These are phyloP conservation scores for Aspergillus hancockii DNA, from an alignment of 495 filamentous ascomycete genomes.

Conservation along the genomic window DNA sequence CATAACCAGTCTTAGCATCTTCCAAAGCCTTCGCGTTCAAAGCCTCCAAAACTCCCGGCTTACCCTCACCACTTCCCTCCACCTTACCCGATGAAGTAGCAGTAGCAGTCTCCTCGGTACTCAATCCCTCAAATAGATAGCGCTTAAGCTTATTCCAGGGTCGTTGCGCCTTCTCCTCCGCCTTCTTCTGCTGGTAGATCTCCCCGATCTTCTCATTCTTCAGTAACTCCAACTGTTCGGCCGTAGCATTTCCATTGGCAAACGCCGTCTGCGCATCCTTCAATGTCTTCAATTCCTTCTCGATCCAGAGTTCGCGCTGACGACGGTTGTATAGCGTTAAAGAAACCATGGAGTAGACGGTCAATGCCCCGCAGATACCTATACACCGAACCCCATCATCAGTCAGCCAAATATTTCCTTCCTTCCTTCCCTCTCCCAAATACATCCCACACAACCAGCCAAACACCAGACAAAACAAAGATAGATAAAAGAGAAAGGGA, in stretches of 20 bases:
- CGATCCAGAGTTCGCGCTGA: slow-evolving; percentile 64
- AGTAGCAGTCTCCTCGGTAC: slow-evolving; percentile 45
- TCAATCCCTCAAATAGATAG: slow-evolving; percentile 48
- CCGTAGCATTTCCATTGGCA: slow-evolving; percentile 62
- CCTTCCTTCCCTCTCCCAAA: not conserved
- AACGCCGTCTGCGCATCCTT: slow-evolving; percentile 61
- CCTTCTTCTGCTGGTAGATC: slow-evolving; percentile 45
- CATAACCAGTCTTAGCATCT: slow-evolving; percentile 22
- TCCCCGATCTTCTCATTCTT: slow-evolving; percentile 61
- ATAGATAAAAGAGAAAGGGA: slow-evolving; percentile 12
- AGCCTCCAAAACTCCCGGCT: slow-evolving; percentile 41
- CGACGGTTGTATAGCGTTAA: slow-evolving; percentile 85
- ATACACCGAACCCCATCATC: not conserved
- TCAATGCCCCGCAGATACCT: slow-evolving; percentile 74
- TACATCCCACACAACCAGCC: too few species aligned
- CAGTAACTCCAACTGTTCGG: slow-evolving; percentile 48
- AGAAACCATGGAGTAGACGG: slow-evolving; percentile 78
- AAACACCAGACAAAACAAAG: not conserved
- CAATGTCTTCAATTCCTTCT: slow-evolving; percentile 60
- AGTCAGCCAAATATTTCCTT: not conserved
- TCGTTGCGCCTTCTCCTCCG: slow-evolving; percentile 44
- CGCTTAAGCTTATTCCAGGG: slow-evolving; percentile 47
- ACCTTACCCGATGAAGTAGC: slow-evolving; percentile 11
- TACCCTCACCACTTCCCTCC: slow-evolving; percentile 12
- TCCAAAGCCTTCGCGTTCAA: slow-evolving; percentile 32